phyloP scores from a whole-genome alignment of 2,329 filamentous ascomycete genomes.

The Scedosporium aurantiacum region DNA sequence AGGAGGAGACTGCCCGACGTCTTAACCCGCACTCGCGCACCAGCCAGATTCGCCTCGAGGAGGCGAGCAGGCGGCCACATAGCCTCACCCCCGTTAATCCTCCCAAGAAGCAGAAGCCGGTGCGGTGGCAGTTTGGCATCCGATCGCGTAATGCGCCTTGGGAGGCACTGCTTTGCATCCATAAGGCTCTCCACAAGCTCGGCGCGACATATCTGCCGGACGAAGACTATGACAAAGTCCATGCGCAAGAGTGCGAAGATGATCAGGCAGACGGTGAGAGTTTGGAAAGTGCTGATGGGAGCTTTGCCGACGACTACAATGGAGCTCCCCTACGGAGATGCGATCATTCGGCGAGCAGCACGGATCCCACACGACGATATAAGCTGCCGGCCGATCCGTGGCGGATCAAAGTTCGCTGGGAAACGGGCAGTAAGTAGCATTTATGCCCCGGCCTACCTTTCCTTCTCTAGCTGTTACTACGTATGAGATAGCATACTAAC shows the following conservation, averaged over 20 bases:
- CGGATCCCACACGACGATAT: conserved; percentile 54
- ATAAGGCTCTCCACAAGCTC: conserved; percentile 78
- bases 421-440: conserved; percentile 58
- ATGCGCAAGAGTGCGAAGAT: conserved; percentile 24
- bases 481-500: background rate
- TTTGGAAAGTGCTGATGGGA: conserved; percentile 27
- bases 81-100: conserved; percentile 53
- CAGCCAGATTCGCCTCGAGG: conserved; percentile 58
- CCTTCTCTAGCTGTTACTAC: background rate
- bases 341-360: conserved; percentile 22
- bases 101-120: conserved; percentile 63
- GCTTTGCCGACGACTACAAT: conserved; percentile 28
- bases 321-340: conserved; percentile 24
- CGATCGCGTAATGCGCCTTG: conserved; percentile 86
- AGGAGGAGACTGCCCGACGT: conserved; percentile 67
- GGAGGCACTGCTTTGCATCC: conserved; percentile 90
- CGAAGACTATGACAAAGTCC: conserved; percentile 42
- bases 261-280: conserved; percentile 17
- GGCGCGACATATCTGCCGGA: conserved; percentile 78
- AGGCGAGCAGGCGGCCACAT: conserved; percentile 46
- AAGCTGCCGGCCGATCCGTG: conserved; percentile 86
- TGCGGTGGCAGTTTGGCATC: conserved; percentile 97
- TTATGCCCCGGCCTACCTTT: background rate
- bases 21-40: conserved; percentile 76
- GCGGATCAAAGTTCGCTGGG: conserved; percentile 85